Percentiles rank a stretch among this genome's conserved stretches.
phyloP scores from a whole-genome alignment of 2,329 filamentous ascomycete genomes.

The Curvularia sp. region DNA sequence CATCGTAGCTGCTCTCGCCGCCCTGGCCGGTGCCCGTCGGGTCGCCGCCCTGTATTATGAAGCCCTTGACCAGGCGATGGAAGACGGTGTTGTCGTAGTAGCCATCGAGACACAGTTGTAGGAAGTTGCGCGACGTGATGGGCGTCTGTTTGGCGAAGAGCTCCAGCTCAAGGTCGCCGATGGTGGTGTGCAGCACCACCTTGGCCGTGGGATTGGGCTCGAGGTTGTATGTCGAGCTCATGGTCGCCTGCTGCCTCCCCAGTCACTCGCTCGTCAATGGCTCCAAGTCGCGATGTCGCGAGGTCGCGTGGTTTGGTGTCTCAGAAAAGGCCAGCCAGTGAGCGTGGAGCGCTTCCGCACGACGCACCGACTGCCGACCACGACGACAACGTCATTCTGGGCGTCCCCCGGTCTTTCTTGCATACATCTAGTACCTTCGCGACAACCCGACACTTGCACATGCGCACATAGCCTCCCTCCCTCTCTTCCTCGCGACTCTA shows the following conservation, averaged over 20 bases:
- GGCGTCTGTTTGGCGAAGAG: constrained; percentile 96
- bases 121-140: constrained; percentile 90
- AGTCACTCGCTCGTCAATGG: background rate
- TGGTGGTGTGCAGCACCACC: constrained; percentile 86
- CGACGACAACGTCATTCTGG: constrained; percentile 19
- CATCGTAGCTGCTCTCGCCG: constrained; percentile 90
- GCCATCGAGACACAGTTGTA: constrained; percentile 91
- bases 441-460: constrained; percentile 10
- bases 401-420: constrained; percentile 6
- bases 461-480: constrained; percentile 9
- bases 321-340: constrained; percentile 14
- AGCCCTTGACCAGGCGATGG: constrained; percentile 88
- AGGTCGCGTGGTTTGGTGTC: constrained; percentile 12
- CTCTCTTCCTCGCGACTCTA: background rate
- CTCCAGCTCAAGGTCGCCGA: constrained; percentile 87
- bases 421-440: background rate
- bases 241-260: constrained; percentile 51
- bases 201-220: constrained; percentile 95
- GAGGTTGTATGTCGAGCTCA: constrained; percentile 92
- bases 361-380: constrained; percentile 8
- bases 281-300: constrained; percentile 1
- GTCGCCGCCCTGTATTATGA: constrained; percentile 94
- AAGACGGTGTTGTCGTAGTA: constrained; percentile 96
- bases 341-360: constrained; percentile 14
- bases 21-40: constrained; percentile 91